A percentile compares a stretch with the other conserved stretches of the same genome.
Conservation (phyloP, 306 rosid genomes). For the Glycine tomentella region DNA sequence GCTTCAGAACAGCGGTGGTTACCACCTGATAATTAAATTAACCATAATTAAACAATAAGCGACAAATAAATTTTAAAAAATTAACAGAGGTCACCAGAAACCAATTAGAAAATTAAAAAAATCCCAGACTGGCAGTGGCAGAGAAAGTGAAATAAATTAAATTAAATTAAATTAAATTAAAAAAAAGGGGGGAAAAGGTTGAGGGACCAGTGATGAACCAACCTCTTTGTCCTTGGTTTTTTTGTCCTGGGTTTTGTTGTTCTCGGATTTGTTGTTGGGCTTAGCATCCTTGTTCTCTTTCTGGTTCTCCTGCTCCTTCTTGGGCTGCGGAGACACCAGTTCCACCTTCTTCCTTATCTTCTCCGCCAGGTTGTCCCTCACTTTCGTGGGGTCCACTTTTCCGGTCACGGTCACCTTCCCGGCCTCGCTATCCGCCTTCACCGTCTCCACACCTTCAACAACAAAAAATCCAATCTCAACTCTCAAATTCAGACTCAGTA, state of each 20-base stretch:
- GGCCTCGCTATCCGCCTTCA: constrained; percentile 59
- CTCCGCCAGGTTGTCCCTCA: constrained; percentile 62
- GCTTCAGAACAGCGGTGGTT: constrained; percentile 75
- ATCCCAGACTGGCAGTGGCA: constrained; percentile 24
- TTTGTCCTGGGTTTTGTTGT: constrained; percentile 42
- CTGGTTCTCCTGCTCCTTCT: constrained; percentile 43
- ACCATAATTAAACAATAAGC: background rate
- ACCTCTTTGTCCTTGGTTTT: constrained; percentile 81
- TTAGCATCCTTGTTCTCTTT: constrained; percentile 50
- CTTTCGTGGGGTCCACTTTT: constrained; percentile 66
- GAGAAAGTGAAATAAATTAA: background rate
- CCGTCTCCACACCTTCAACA: constrained; percentile 68
- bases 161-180: background rate
- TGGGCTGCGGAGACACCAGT: constrained; percentile 73
- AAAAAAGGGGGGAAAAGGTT: background rate
- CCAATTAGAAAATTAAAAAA: background rate
- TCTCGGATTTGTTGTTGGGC: constrained; percentile 48
- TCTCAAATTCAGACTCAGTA: background rate
- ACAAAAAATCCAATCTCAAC: background rate
- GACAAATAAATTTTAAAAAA: background rate
- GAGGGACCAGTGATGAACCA: constrained; percentile 17
- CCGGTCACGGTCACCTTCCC: constrained; percentile 79
- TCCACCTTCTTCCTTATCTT: constrained; percentile 88
- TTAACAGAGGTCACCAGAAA: background rate
- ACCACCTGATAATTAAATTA: constrained; percentile 53